phyloP scores from a whole-genome alignment of 495 filamentous ascomycete genomes.

The Penicillium antarcticum region DNA sequence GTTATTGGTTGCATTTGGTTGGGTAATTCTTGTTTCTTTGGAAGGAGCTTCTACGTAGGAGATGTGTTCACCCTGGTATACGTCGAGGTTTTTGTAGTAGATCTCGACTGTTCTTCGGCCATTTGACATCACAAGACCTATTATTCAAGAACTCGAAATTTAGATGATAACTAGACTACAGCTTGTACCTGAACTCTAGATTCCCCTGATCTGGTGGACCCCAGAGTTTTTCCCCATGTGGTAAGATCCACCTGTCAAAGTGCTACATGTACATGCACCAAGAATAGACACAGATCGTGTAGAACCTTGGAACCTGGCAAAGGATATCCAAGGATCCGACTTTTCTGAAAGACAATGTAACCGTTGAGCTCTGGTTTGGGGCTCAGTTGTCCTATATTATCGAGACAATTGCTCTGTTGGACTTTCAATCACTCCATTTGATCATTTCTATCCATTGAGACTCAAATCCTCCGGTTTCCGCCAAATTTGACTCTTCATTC shows the following conservation, averaged over 20 bases:
- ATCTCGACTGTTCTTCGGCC: no score
- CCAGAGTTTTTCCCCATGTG: neutral
- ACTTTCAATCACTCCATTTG: neutral
- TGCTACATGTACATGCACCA: neutral
- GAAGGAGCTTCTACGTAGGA: no score
- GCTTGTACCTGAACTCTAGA: neutral
- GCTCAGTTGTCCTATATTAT: neutral
- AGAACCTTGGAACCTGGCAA: neutral
- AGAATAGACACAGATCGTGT: slow-evolving; percentile 5
- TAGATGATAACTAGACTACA: no score
- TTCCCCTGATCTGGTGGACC: neutral
- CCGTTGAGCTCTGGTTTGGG: neutral
- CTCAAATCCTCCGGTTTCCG: neutral
- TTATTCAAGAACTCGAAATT: no score
- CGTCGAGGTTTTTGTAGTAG: no score
- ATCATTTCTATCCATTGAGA: neutral
- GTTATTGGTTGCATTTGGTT: neutral
- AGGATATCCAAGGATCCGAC: neutral
- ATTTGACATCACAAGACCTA: neutral
- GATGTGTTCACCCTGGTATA: no score
- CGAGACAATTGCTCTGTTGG: neutral
- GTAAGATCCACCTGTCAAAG: neutral
- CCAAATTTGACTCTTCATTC: neutral
- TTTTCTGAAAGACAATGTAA: slow-evolving; percentile 3
- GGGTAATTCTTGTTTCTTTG: neutral